These are phyloP conservation scores for Coemansia sp. DNA, from an alignment of 192 early-diverging fungal genomes.

Conservation along the genomic window DNA sequence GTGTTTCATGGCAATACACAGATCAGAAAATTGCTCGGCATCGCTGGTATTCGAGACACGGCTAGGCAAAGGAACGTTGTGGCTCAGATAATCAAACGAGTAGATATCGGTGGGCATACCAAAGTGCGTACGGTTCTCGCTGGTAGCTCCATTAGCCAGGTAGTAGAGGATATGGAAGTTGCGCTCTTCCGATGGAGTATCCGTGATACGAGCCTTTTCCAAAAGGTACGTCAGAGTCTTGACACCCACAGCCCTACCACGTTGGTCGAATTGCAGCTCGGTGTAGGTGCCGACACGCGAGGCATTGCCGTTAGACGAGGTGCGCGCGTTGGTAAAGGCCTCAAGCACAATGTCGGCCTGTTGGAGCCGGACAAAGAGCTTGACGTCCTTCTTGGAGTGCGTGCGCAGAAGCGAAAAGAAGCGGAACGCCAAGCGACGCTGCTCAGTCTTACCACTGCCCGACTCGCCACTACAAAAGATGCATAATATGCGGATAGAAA, in stretches of 20 bases:
- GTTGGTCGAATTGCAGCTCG: conserved; percentile 90
- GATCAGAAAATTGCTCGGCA: conserved; percentile 57
- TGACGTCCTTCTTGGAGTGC: conserved; percentile 74
- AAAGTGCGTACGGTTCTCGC: conserved; percentile 63
- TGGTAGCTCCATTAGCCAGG: conserved; percentile 71
- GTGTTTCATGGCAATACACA: conserved; percentile 58
- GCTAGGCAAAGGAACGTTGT: conserved; percentile 55
- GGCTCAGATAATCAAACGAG: conserved; percentile 34
- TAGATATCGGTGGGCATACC: conserved; percentile 60
- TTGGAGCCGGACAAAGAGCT: conserved; percentile 65
- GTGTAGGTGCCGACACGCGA: conserved; percentile 80
- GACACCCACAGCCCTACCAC: conserved; percentile 78
- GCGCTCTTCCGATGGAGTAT: conserved; percentile 55
- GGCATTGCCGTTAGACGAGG: conserved; percentile 60
- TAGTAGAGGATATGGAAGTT: conserved; percentile 83
- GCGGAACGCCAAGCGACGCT: conserved; percentile 57
- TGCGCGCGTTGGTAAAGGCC: conserved; percentile 74
- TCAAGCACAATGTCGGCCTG: conserved; percentile 69
- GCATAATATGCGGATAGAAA: conserved; percentile 55
- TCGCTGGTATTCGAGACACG: conserved; percentile 74
- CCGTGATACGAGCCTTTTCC: conserved; percentile 60
- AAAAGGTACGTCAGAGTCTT: conserved; percentile 71
- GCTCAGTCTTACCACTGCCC: conserved; percentile 81
- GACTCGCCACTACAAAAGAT: conserved; percentile 63
- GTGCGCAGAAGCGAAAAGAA: conserved; percentile 65